These are phyloP conservation scores for Penicillium flavigenum DNA, from an alignment of 495 filamentous ascomycete species.

Conservation along the genomic window DNA sequence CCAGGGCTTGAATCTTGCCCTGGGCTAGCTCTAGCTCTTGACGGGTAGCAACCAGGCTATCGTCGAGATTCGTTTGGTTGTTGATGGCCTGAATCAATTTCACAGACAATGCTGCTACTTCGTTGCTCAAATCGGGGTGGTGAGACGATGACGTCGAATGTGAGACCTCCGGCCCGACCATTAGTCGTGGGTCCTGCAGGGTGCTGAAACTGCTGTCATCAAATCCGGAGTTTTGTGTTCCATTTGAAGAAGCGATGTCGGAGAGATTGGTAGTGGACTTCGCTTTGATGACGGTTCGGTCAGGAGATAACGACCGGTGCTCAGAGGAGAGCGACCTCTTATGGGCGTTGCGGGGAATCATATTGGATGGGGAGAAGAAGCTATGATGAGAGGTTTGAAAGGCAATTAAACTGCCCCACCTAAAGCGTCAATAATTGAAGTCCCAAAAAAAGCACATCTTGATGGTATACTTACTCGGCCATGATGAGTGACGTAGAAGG, in stretches of 20 bases:
- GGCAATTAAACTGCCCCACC: slow-evolving; percentile 40
- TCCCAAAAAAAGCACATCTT: background rate
- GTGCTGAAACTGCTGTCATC: slow-evolving; percentile 50
- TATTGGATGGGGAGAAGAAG: slow-evolving; percentile 43
- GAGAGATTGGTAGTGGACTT: slow-evolving; percentile 45
- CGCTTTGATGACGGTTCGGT: slow-evolving; percentile 43
- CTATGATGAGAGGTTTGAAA: slow-evolving; percentile 46
- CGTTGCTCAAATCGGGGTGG: slow-evolving; percentile 79
- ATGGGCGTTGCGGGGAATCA: slow-evolving; percentile 45
- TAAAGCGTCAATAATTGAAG: slow-evolving; percentile 11
- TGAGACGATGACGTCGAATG: slow-evolving; percentile 45
- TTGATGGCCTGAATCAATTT: slow-evolving; percentile 98
- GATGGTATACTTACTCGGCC: slow-evolving; percentile 44
- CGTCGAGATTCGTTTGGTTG: slow-evolving; percentile 89
- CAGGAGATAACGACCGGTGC: slow-evolving; percentile 41
- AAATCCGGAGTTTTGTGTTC: slow-evolving; percentile 12
- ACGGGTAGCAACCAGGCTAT: slow-evolving; percentile 75
- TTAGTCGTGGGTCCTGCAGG: slow-evolving; percentile 50
- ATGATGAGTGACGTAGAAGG: slow-evolving; percentile 38
- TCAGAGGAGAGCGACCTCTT: slow-evolving; percentile 46
- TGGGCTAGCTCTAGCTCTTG: slow-evolving; percentile 79
- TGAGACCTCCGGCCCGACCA: slow-evolving; percentile 36
- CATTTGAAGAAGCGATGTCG: slow-evolving; percentile 23
- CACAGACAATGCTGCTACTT: slow-evolving; percentile 87
- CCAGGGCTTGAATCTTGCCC: slow-evolving; percentile 64